Evolutionary conservation across 106 monocot genomes (phyloP), one percentile per base, ranked within the genome.

Genomic region (Acorus calamus): DNA sequence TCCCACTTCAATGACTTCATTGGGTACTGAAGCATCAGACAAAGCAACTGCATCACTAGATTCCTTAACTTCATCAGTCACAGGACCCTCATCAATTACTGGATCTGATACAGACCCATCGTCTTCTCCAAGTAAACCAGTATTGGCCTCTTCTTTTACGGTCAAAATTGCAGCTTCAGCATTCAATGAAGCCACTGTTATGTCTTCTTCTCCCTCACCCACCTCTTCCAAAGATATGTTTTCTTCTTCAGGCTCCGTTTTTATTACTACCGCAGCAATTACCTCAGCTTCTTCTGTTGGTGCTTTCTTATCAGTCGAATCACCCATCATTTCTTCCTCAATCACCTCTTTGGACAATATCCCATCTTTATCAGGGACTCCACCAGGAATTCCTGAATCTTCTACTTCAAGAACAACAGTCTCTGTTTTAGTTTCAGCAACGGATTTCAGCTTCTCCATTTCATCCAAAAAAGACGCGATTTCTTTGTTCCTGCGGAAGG

Each of bases 401-500:
- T 67, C 64, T 50, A 67, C 58, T 51, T 67, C 69, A 53, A 9
- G 14, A 56, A 45, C 11, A 12, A 70, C 49, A 2, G 49, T 41
- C 11, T 52, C 61, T 2, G 46, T 12, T 60, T 14, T 43, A 11
- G 11, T 57, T n/a, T 76, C 76, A 65, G 66, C 63, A 44, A 54
- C 42, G 14, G 84, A 65, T 59, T 72, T 71, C 44, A 75, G 74
- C 12, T 64, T 81, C 49, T 85, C 94, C 58, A 64, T 66, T 52
- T 87, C 74, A 59, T 84, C 94, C 62, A 82, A 69, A 78, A 84
- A 87, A 57, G 76, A 28, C 60, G 89, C 68, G 64, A 89, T 86
- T 3, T 89, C 93, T 72, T 86, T 79, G 69, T 87, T 90, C 73
- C 74, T 73, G 52, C 94, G 87, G 50, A 86, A 89, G 71, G 89